Conservation (phyloP, 1,284 basidiomycete species). For the Naganishia sp. region DNA sequence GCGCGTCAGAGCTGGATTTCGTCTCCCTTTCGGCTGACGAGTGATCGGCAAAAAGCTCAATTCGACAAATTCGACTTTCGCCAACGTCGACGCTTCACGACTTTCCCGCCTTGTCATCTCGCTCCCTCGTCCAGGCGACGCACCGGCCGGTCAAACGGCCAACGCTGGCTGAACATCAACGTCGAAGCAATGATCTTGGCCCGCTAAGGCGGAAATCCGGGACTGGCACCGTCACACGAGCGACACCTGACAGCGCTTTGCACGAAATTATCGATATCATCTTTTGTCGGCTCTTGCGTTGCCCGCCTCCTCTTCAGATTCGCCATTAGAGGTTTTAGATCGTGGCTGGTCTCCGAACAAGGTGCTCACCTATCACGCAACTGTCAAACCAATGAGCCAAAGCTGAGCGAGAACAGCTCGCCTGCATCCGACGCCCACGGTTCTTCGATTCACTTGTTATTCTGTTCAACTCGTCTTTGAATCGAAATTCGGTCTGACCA, state of each 20-base stretch:
- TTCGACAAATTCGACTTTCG: neutral
- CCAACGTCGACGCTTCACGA: neutral
- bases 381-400: neutral
- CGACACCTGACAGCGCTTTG: conserved; percentile 6
- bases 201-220: neutral
- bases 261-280: neutral
- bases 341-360: no score
- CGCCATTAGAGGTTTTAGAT: no score
- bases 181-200: neutral
- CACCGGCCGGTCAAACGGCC: conserved; percentile 9
- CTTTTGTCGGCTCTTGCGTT: no score
- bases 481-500: neutral
- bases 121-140: neutral
- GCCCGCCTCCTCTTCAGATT: neutral
- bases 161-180: neutral
- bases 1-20: conserved; percentile 7
- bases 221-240: conserved; percentile 13
- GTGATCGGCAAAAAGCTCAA: conserved; percentile 13
- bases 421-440: neutral
- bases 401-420: neutral
- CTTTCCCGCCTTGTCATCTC: neutral
- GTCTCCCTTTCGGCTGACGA: conserved; percentile 16
- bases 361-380: no score
- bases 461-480: no score
- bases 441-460: no score